A percentile compares a stretch with the other conserved stretches of the same genome.
These are phyloP conservation scores for Colletotrichum gigasporum DNA, from an alignment of 2,329 filamentous ascomycete genomes.

Conservation along the genomic window DNA sequence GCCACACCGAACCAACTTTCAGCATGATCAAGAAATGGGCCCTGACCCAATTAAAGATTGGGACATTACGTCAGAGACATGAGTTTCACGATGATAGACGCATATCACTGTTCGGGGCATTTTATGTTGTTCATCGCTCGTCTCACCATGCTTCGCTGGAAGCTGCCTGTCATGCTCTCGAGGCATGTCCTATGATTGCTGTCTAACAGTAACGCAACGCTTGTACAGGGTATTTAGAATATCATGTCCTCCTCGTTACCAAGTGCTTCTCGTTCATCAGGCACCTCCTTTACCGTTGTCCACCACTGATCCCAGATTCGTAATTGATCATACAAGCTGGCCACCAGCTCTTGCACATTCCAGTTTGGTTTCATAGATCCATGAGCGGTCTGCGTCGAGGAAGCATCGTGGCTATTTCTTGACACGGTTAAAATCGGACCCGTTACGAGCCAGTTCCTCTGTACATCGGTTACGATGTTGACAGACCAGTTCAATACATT, in stretches of 20 bases:
- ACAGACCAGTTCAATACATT: conserved; percentile 51
- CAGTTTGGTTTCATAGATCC: conserved; percentile 45
- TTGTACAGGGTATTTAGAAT: conserved; percentile 9
- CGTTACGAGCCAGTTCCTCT: conserved; percentile 52
- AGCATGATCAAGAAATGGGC: neutral
- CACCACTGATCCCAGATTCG: conserved; percentile 47
- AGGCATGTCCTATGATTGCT: neutral
- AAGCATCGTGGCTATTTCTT: conserved; percentile 44
- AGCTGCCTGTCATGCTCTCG: neutral
- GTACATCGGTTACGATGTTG: conserved; percentile 55
- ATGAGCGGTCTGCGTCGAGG: conserved; percentile 46
- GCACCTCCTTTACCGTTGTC: conserved; percentile 27
- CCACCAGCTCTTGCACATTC: conserved; percentile 40
- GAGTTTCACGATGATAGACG: neutral
- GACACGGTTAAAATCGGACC: conserved; percentile 47
- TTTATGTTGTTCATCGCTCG: neutral
- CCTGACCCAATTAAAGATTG: neutral
- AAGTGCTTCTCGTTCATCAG: neutral
- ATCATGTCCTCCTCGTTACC: conserved; percentile 13
- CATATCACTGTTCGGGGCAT: no score
- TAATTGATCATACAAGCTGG: conserved; percentile 42
- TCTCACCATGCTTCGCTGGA: neutral
- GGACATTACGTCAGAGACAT: neutral
- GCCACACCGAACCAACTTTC: conserved; percentile 6
- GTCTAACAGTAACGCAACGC: neutral